Conservation (phyloP, 352 stramenopile genomes). For the Phytophthora tentaculata region DNA sequence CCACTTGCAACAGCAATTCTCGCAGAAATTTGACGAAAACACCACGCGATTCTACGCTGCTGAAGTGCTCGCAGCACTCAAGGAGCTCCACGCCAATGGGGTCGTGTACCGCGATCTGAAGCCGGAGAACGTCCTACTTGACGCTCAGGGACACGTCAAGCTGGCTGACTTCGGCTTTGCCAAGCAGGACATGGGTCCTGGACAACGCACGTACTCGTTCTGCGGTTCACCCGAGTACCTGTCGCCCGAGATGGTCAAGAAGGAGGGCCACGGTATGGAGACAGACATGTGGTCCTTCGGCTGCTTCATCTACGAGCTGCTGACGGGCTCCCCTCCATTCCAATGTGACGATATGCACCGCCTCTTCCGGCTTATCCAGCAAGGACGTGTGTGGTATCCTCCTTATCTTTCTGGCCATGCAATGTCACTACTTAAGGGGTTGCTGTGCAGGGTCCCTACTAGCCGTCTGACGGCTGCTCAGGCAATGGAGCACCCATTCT, state of each 20-base stretch:
- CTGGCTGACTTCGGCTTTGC: slow-evolving; percentile 87
- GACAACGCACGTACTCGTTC: slow-evolving; percentile 78
- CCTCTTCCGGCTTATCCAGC: slow-evolving; percentile 71
- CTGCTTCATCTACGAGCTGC: slow-evolving; percentile 85
- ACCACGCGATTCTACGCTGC: slow-evolving; percentile 79
- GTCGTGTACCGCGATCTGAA: slow-evolving; percentile 78
- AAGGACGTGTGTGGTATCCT: slow-evolving; percentile 73
- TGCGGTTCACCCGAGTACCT: slow-evolving; percentile 86
- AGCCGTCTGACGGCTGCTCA: slow-evolving; percentile 61
- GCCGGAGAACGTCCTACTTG: slow-evolving; percentile 81
- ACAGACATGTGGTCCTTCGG: slow-evolving; percentile 90
- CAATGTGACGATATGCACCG: slow-evolving; percentile 63
- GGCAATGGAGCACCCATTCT: slow-evolving; percentile 81
- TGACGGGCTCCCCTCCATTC: slow-evolving; percentile 78
- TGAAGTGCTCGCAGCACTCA: slow-evolving; percentile 67
- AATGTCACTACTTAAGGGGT: slow-evolving; percentile 55
- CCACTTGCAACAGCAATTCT: slow-evolving; percentile 80
- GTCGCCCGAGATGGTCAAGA: slow-evolving; percentile 86
- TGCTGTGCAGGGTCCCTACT: slow-evolving; percentile 56
- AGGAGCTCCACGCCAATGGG: slow-evolving; percentile 49
- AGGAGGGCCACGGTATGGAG: slow-evolving; percentile 71
- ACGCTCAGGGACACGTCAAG: slow-evolving; percentile 79
- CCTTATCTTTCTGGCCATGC: slow-evolving; percentile 54
- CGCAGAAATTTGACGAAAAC: slow-evolving; percentile 71
- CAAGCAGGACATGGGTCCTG: slow-evolving; percentile 66